These are phyloP conservation scores for Podospora bellae-mahoneyi DNA, from an alignment of 495 filamentous ascomycete genomes.

Conservation along the genomic window DNA sequence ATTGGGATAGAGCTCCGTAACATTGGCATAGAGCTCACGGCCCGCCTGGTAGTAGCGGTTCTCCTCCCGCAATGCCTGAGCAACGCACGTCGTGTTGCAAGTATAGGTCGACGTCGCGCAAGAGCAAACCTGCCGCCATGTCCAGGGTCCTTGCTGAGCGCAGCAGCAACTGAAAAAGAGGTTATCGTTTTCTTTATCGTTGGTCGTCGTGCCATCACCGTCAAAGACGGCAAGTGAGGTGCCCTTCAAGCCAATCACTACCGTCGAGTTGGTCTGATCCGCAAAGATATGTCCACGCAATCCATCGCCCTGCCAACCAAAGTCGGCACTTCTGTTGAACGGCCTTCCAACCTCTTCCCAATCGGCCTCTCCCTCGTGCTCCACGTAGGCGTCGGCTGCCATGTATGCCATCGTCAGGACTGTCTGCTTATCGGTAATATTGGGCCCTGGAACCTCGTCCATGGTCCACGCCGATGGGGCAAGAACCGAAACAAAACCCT, in stretches of 20 bases:
- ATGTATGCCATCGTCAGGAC: constrained; percentile 81
- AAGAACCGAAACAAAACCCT: constrained; percentile 56
- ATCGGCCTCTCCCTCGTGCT: constrained; percentile 63
- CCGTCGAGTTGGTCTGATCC: constrained; percentile 76
- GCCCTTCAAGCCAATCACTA: constrained; percentile 90
- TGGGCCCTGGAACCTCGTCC: constrained; percentile 73
- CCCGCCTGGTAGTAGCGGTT: constrained; percentile 87
- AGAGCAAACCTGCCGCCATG: constrained; percentile 88
- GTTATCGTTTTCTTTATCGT: constrained; percentile 97
- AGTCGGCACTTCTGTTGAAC: constrained; percentile 77
- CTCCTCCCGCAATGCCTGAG: constrained; percentile 68
- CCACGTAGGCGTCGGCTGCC: constrained; percentile 83
- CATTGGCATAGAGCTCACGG: constrained; percentile 84
- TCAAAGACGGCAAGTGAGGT: constrained; percentile 90
- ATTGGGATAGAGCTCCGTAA: constrained; percentile 81
- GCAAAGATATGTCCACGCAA: constrained; percentile 90
- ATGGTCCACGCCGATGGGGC: constrained; percentile 74
- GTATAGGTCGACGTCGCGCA: constrained; percentile 80
- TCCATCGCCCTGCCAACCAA: constrained; percentile 89
- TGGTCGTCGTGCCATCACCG: constrained; percentile 89
- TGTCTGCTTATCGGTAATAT: constrained; percentile 81
- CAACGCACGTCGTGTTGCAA: constrained; percentile 87
- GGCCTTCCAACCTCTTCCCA: constrained; percentile 78
- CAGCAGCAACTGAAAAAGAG: constrained; percentile 97
- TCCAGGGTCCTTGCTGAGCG: constrained; percentile 80